Base-by-base conservation (phyloP, 2,329 filamentous ascomycete genomes). In the Venturia carpophila region DNA sequence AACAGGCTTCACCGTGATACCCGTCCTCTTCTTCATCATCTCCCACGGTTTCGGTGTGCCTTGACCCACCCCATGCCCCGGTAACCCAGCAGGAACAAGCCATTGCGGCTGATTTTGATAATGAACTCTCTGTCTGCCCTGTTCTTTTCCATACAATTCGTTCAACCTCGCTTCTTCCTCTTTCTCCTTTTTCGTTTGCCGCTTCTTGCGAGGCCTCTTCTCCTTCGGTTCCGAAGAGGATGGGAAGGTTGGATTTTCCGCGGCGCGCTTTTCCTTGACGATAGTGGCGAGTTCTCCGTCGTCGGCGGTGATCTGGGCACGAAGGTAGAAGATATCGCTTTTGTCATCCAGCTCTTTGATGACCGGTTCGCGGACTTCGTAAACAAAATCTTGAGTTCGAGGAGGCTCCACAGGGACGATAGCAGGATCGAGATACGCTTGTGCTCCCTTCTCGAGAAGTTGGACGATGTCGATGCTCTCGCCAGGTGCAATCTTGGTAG, bases 401-500 rank as follows among this genome's bases (percentile, higher is more conserved):
- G 60, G 47, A 5, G 63, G 34, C 7, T 66, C 21, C 17, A 39
- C 19, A 19, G 62, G 30, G 5, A 43, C 30, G 15, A 43, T 24
- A 11, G 10, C 72, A 0, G 86, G 83, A 69, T 96, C 89, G 0
- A 97, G 82, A 41, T 75, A 81, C 0, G 93, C 91, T 24, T 80
- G 74, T 0, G 82, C 70, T 5, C 90, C 89, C 74, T 90, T 94
- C 0, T 82, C 82, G 2, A 99, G 83, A 0, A 99, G 82, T n/a
- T 87, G 76, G 2, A 76, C 73, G 64, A 99, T 96, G 73, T 96
- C 92, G 10, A 99, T 75, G 67, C 86, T 92, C 76, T 97, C 92
- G 43, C 95, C 94, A 1, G 87, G 88, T 0, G 90, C 83, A 52
- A 99, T 97, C 39, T 87, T 82, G 0, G 83, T 82, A 0, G 84